phyloP scores from a whole-genome alignment of 192 early-diverging fungal species.

The Allomyces javanicus region DNA sequence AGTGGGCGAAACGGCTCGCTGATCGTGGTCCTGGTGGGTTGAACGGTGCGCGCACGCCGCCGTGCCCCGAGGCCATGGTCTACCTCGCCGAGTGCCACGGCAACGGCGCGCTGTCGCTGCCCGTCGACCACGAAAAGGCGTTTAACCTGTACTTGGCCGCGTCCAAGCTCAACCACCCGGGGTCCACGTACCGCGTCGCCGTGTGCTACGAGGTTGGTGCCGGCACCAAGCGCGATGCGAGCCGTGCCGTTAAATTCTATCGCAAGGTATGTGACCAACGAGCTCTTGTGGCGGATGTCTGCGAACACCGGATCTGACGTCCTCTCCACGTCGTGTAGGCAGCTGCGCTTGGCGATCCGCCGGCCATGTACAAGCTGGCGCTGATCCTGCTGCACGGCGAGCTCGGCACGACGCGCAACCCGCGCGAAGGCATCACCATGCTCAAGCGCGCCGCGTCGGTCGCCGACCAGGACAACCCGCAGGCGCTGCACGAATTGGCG shows the following conservation, averaged over 20 bases:
- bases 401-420: slow-evolving; percentile 50
- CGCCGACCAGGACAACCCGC: slow-evolving; percentile 77
- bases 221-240: slow-evolving; percentile 70
- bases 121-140: slow-evolving; percentile 68
- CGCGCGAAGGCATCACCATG: slow-evolving; percentile 84
- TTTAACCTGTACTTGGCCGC: slow-evolving; percentile 82
- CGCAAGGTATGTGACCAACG: slow-evolving; percentile 26
- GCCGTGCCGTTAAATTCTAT: slow-evolving; percentile 73
- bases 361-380: slow-evolving; percentile 95
- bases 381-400: slow-evolving; percentile 75
- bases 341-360: slow-evolving; percentile 68
- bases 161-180: slow-evolving; percentile 76
- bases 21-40: slow-evolving; percentile 4
- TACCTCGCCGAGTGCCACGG: slow-evolving; percentile 78
- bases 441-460: slow-evolving; percentile 77
- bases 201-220: slow-evolving; percentile 91
- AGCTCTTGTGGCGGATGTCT: background rate
- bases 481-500: slow-evolving; percentile 84
- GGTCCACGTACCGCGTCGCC: slow-evolving; percentile 79
- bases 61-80: slow-evolving; percentile 79
- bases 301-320: too few species aligned
- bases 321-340: slow-evolving; percentile 11
- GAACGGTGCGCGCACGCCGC: slow-evolving; percentile 24
- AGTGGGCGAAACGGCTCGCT: slow-evolving; percentile 67
- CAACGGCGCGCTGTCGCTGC: slow-evolving; percentile 56